Conservation (phyloP, 2,329 filamentous ascomycete genomes). For the Cytospora paraplurivora region DNA sequence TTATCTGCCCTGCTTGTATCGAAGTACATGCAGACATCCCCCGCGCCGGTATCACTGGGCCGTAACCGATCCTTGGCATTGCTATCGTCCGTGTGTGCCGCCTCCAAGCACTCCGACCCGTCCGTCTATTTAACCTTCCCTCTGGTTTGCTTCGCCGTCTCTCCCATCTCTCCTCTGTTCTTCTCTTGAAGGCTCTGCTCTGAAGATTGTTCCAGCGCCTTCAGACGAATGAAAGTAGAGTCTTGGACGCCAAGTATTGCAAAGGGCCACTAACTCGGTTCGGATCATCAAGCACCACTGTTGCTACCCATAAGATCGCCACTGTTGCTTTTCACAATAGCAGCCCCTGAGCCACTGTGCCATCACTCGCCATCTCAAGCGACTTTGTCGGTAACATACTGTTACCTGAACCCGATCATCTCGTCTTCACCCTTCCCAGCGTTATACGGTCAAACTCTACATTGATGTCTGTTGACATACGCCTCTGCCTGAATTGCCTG, state of each 20-base stretch:
- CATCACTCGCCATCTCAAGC: background rate
- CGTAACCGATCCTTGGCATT: conserved; percentile 12
- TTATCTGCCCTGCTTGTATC: conserved; percentile 8
- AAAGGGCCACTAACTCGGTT: background rate
- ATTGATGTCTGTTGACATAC: conserved; percentile 64
- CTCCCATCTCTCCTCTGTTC: background rate
- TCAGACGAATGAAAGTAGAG: background rate
- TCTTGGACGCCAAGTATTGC: background rate
- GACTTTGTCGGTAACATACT: conserved; percentile 10
- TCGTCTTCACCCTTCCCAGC: conserved; percentile 30
- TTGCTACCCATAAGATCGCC: background rate
- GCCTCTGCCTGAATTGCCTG: conserved; percentile 58
- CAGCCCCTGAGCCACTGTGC: conserved; percentile 3
- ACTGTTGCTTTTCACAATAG: background rate
- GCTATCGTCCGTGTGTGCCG: conserved; percentile 2
- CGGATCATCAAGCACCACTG: background rate
- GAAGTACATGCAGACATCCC: conserved; percentile 20
- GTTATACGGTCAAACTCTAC: conserved; percentile 39
- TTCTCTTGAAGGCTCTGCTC: background rate
- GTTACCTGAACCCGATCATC: conserved; percentile 16
- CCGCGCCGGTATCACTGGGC: conserved; percentile 15
- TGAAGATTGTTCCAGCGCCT: background rate
- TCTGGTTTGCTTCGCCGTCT: conserved; percentile 3
- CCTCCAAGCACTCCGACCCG: background rate
- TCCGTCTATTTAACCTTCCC: conserved; percentile 25